Conservation (phyloP, 2,329 filamentous ascomycete genomes). For the Aureobasidium subglaciale region DNA sequence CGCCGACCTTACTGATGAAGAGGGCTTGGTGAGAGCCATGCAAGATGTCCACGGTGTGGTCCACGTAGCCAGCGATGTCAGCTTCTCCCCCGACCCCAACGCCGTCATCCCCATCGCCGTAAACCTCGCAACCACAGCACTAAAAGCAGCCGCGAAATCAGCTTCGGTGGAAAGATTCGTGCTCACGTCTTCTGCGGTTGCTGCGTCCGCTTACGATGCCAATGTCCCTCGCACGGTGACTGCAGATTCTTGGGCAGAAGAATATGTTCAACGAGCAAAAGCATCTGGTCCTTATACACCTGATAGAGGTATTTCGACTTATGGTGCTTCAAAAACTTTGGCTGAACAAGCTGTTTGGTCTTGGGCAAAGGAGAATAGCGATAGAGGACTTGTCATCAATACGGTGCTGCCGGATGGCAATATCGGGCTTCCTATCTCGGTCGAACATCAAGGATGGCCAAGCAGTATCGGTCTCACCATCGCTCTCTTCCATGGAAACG, state of each 20-base stretch:
- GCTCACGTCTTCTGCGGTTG: not conserved
- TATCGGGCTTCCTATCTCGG: conserved; percentile 20
- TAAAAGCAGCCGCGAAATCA: not conserved
- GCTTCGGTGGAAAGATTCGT: not conserved
- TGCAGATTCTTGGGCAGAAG: not conserved
- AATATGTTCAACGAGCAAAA: not conserved
- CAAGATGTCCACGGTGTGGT: not conserved
- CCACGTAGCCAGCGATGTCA: conserved; percentile 6
- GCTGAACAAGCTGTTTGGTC: conserved; percentile 10
- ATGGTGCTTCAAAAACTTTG: not conserved
- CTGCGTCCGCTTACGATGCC: not conserved
- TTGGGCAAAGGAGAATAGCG: not conserved
- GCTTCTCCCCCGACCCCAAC: not conserved
- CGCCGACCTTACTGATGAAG: not conserved
- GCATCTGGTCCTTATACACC: not conserved
- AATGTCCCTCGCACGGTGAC: not conserved
- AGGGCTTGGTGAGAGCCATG: not conserved
- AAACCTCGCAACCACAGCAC: not conserved
- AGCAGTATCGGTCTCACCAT: conserved; percentile 9
- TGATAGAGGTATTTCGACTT: not conserved
- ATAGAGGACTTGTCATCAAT: not conserved
- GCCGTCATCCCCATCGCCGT: conserved; percentile 7
- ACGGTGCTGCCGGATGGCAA: conserved; percentile 20
- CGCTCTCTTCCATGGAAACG: conserved; percentile 19
- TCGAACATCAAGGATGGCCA: conserved; percentile 14